Conservation (phyloP, 371 early-diverging fungal genomes). For the Chytridium lagenaria region DNA sequence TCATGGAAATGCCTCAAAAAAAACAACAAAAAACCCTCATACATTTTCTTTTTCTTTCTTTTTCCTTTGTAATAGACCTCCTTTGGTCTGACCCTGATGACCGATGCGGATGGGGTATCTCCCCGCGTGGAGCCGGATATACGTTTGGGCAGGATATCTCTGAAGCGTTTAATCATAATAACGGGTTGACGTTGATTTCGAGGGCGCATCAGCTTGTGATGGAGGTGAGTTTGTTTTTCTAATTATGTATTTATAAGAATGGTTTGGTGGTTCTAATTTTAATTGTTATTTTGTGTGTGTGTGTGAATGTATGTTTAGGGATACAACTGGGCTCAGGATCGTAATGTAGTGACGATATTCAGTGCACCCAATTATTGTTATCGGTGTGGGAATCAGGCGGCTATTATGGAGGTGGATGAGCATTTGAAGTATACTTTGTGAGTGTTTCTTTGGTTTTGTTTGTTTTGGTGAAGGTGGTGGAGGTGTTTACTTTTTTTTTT, state of each 20-base stretch:
- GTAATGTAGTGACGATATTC: conserved; percentile 99
- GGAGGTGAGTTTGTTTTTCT: conserved; percentile 70
- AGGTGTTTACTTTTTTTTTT: neutral
- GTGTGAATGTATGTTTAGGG: conserved; percentile 61
- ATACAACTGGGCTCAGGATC: conserved; percentile 98
- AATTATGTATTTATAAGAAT: neutral
- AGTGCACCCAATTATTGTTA: conserved; percentile 84
- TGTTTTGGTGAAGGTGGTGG: conserved; percentile 6
- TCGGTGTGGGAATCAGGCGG: conserved; percentile 80
- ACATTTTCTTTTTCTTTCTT: conserved; percentile 3
- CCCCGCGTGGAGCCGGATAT: conserved; percentile 99
- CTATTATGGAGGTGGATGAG: conserved; percentile 86
- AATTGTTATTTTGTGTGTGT: conserved; percentile 4
- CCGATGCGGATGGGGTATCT: conserved; percentile 97
- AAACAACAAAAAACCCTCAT: neutral
- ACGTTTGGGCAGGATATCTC: conserved; percentile 96
- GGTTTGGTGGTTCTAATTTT: too few relatives aligned
- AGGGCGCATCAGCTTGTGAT: conserved; percentile 92
- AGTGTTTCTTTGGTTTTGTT: conserved; percentile 39
- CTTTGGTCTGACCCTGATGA: conserved; percentile 94
- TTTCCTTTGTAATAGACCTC: conserved; percentile 61
- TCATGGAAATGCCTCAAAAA: neutral
- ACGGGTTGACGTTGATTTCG: conserved; percentile 95
- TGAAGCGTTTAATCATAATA: conserved; percentile 96
- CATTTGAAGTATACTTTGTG: conserved; percentile 93